phyloP scores from a whole-genome alignment of 106 monocot genomes.

The Dendrobium huoshanense region DNA sequence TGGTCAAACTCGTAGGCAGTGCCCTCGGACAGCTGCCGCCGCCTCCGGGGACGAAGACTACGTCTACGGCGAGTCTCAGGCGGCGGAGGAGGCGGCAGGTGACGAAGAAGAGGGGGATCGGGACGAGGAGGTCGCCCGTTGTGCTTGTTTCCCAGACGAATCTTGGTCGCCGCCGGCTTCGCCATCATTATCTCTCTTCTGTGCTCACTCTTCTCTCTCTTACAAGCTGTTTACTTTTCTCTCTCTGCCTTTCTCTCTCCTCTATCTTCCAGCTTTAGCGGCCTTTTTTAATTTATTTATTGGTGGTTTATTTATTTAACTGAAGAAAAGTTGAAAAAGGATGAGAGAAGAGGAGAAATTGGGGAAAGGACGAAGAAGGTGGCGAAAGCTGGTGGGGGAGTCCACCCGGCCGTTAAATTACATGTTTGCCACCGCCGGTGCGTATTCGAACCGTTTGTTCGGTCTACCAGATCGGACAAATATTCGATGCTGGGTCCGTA shows the following conservation, averaged over 20 bases:
- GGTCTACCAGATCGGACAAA: neutral
- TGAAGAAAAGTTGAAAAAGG: neutral
- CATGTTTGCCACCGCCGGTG: neutral
- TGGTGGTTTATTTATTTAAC: neutral
- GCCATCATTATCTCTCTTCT: slow-evolving; percentile 10
- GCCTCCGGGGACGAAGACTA: slow-evolving; percentile 13
- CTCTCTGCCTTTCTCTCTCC: slow-evolving; percentile 8
- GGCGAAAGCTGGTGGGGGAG: neutral
- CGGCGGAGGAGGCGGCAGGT: slow-evolving; percentile 2
- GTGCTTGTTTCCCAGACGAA: slow-evolving; percentile 2
- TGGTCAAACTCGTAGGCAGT: slow-evolving; percentile 9
- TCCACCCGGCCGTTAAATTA: neutral
- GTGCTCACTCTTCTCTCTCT: slow-evolving; percentile 9
- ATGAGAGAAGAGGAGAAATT: neutral
- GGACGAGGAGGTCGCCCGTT: neutral
- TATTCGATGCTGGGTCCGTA: neutral
- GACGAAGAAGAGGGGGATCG: slow-evolving; percentile 3
- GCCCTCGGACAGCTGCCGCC: neutral
- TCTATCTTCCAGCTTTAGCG: neutral
- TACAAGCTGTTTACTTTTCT: neutral
- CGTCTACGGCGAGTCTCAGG: slow-evolving; percentile 16
- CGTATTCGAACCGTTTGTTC: neutral
- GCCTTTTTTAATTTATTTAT: neutral
- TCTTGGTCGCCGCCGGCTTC: slow-evolving; percentile 12
- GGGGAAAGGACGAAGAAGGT: neutral